Evolutionary conservation across 2,329 filamentous ascomycete species (phyloP).

Genomic region (Cercospora sesami): DNA sequence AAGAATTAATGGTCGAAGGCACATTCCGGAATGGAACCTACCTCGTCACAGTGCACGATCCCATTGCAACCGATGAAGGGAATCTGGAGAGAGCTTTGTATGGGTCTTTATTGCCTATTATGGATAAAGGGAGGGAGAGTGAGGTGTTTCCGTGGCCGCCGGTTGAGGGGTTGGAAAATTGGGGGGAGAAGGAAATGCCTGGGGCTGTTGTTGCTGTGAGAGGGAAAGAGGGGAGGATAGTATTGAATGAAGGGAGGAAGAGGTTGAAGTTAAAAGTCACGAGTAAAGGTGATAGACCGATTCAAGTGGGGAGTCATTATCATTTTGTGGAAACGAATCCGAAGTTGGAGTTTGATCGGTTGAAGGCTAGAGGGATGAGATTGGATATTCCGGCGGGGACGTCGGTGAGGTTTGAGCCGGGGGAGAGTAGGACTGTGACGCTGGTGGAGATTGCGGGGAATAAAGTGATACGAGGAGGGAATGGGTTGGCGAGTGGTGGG

Average conservation of each 20-base stretch:
- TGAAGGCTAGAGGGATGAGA: conserved; percentile 77
- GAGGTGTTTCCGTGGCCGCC: conserved; percentile 53
- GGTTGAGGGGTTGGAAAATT: conserved; percentile 64
- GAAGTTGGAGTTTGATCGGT: conserved; percentile 81
- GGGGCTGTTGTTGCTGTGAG: conserved; percentile 76
- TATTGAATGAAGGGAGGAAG: conserved; percentile 71
- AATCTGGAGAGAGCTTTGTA: conserved; percentile 85
- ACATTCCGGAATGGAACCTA: conserved; percentile 91
- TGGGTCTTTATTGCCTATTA: conserved; percentile 84
- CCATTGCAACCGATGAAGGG: conserved; percentile 81
- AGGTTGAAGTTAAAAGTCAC: conserved; percentile 74
- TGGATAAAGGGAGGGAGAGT: conserved; percentile 48
- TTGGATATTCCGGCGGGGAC: conserved; percentile 90
- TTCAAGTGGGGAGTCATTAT: conserved; percentile 91
- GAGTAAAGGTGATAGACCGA: conserved; percentile 83
- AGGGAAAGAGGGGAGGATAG: conserved; percentile 60
- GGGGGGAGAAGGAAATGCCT: conserved; percentile 64
- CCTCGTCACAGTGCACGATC: conserved; percentile 90
- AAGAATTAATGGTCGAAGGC: conserved; percentile 88
- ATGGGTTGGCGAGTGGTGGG: conserved; percentile 70
- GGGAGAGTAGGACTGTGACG: conserved; percentile 85
- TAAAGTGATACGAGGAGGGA: conserved; percentile 80
- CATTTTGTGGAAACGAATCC: conserved; percentile 97
- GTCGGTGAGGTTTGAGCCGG: conserved; percentile 89
- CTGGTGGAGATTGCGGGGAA: conserved; percentile 85